Evolutionary conservation across 768 basidiomycete genomes (phyloP), one percentile per base, ranked within the genome.

Genomic region (Phaeotremella skinneri): DNA sequence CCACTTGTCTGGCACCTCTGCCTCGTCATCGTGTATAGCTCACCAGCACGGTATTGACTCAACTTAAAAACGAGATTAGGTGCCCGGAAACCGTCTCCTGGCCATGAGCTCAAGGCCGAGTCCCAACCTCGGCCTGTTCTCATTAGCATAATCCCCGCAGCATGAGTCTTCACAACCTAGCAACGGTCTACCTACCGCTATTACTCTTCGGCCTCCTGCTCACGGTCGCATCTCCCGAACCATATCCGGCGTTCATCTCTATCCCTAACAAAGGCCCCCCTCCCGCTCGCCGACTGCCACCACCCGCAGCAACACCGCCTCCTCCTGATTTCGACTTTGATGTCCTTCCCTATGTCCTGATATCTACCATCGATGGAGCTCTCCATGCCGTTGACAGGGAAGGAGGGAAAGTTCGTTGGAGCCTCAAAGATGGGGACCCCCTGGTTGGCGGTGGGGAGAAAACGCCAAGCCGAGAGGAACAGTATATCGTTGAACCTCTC

Each of bases 401-500:
- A 0, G 87, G 87, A 0, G 94, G 94, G 0, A 82, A 83, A 16
- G 81, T 84, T 7, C 80, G 92, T 0, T 99, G 94, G 94, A 91
- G 90, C 32, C 88, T 92, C 85, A 83, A 86, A 30, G 78, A 74
- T 39, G 76, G 76, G 6, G 67, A 76, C 29, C 70, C 68, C 29
- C 53, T 68, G 34, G 63, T 64, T 6, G 57, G 66, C 9, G 63
- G 60, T 16, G 70, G 50, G 16, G 34, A 59, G 13, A 43, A 34
- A 47, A 70, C 62, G 29, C 66, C 82, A 45, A 81, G 77, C 11
- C 81, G 82, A 59, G 85, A 86, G 62, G 77, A 79, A 26, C 83
- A 87, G 43, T 98, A 94, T 78, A 87, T 97, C 60, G 89, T 97
- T 52, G 94, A 97, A 71, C 94, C 94, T 0, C 89, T 92, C 80